A percentile compares a stretch with the other conserved stretches of the same genome.
Conservation (phyloP, 257 asterid species). For the Solanum chiquidenum region DNA sequence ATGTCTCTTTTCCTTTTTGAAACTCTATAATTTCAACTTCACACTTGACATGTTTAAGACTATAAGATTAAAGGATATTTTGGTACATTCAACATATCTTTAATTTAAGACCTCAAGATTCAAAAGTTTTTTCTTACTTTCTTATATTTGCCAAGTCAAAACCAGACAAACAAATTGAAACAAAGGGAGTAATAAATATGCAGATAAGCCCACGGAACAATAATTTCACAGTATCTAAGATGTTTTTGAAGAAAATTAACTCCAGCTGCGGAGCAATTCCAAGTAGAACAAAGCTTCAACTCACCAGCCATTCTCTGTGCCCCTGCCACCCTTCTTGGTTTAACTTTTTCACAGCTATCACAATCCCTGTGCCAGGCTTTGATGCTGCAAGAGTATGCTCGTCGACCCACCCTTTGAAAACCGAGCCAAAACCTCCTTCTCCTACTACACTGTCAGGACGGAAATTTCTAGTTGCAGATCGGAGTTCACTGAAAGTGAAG, state of each 20-base stretch:
- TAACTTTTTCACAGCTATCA: conserved; percentile 9
- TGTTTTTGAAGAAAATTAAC: background rate
- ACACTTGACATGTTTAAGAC: background rate
- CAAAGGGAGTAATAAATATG: background rate
- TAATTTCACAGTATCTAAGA: background rate
- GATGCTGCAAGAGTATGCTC: conserved; percentile 10
- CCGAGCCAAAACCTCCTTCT: conserved; percentile 8
- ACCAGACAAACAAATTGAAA: background rate
- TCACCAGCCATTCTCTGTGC: conserved; percentile 18
- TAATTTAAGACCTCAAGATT: background rate
- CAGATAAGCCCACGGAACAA: background rate
- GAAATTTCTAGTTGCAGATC: conserved; percentile 73
- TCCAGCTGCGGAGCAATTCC: background rate
- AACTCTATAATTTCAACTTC: background rate
- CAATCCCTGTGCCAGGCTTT: conserved; percentile 7
- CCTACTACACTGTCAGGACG: conserved; percentile 84
- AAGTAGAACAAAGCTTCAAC: background rate
- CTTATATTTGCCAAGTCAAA: fast-evolving
- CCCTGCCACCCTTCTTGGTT: conserved; percentile 14
- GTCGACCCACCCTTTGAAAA: conserved; percentile 12
- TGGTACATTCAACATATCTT: background rate
- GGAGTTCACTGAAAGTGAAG: conserved; percentile 61
- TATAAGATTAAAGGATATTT: background rate
- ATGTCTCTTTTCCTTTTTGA: background rate
- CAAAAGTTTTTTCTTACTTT: background rate